Conservation (phyloP, 306 rosid genomes). For the Malus sieversii region DNA sequence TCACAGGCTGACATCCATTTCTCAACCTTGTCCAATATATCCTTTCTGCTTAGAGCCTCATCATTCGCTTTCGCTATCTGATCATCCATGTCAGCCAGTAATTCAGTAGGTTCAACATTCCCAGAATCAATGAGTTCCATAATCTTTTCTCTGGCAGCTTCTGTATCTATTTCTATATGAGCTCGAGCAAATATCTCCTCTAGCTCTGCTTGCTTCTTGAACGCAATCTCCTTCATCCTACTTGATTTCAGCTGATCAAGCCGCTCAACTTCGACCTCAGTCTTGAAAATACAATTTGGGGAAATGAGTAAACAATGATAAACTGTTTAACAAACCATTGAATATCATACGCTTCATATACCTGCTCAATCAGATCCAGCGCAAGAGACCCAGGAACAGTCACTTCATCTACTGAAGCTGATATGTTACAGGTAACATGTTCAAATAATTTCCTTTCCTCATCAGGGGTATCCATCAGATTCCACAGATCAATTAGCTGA, state of each 20-base stretch:
- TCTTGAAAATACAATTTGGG: constrained; percentile 34
- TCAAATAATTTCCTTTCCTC: constrained; percentile 88
- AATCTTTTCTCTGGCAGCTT: constrained; percentile 84
- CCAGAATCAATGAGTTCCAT: constrained; percentile 84
- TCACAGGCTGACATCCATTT: constrained; percentile 99
- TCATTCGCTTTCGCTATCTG: constrained; percentile 87
- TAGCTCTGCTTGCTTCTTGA: constrained; percentile 89
- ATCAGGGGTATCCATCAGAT: constrained; percentile 90
- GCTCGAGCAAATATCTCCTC: constrained; percentile 80
- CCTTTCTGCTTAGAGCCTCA: constrained; percentile 90
- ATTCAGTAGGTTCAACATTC: constrained; percentile 71
- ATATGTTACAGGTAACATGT: constrained; percentile 92
- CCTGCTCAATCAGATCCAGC: constrained; percentile 86
- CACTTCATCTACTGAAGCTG: constrained; percentile 97
- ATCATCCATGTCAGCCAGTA: constrained; percentile 92
- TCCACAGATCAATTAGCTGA: constrained; percentile 91
- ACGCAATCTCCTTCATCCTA: constrained; percentile 99
- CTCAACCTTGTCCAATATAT: constrained; percentile 97
- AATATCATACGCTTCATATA: constrained; percentile 22
- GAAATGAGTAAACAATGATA: constrained; percentile 16
- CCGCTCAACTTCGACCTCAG: constrained; percentile 98
- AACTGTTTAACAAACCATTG: neutral
- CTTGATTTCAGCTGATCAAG: constrained; percentile 95
- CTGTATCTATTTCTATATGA: constrained; percentile 81
- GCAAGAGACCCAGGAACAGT: constrained; percentile 96